Percentiles rank a stretch among this genome's conserved stretches.
Conservation (phyloP, 495 filamentous ascomycete species). For the Sporormia fimetaria region DNA sequence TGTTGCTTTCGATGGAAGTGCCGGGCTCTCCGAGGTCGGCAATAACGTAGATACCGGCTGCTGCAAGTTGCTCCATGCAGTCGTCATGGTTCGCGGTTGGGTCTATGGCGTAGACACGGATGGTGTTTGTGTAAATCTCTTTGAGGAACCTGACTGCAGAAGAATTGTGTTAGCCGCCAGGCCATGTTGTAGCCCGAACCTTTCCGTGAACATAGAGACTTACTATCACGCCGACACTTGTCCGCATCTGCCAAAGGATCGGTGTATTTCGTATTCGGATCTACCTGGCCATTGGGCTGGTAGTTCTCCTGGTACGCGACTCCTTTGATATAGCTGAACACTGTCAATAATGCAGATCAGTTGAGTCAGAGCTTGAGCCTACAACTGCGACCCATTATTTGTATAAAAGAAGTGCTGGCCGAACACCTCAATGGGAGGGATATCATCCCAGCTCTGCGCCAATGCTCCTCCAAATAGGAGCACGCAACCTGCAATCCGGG, state of each 20-base stretch:
- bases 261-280: conserved; percentile 34
- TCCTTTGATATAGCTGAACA: conserved; percentile 58
- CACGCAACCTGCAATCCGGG: no score
- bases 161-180: no score
- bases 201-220: no score
- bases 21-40: conserved; percentile 72
- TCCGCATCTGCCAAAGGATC: conserved; percentile 62
- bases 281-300: conserved; percentile 36
- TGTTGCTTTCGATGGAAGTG: conserved; percentile 68
- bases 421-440: conserved; percentile 9
- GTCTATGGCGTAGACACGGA: conserved; percentile 89
- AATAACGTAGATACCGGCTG: conserved; percentile 89
- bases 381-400: conserved; percentile 69
- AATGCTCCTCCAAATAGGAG: no score
- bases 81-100: conserved; percentile 59
- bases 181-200: no score
- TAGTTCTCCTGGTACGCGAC: conserved; percentile 69
- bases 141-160: conserved; percentile 67
- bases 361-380: conserved; percentile 22
- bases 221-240: conserved; percentile 65
- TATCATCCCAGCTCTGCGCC: conserved; percentile 10
- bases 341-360: conserved; percentile 2
- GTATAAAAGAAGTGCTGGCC: conserved; percentile 60
- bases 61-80: conserved; percentile 76
- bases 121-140: conserved; percentile 71